A percentile compares a stretch with the other conserved stretches of the same genome.
Evolutionary conservation across 306 rosid genomes (phyloP).

Genomic region (Trichosanthes truncata): DNA sequence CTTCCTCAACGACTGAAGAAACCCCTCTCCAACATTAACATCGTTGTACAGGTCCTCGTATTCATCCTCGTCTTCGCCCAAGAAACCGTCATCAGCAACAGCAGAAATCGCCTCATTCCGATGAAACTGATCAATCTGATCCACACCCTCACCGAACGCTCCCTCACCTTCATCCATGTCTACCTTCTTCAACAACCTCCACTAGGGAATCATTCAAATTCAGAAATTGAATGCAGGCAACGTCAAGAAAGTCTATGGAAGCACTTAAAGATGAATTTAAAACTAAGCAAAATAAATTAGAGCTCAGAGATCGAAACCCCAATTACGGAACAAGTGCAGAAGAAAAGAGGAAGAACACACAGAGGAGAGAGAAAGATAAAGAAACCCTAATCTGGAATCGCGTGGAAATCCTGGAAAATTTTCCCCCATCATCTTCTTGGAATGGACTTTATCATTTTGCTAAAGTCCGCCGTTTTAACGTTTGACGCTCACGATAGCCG

Average conservation of each 20-base stretch:
- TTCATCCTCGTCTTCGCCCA: conserved; percentile 86
- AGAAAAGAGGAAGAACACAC: background rate
- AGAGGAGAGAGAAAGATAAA: background rate
- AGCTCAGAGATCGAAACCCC: conserved; percentile 6
- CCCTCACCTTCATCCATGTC: conserved; percentile 67
- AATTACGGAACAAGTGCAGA: background rate
- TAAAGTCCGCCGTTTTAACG: background rate
- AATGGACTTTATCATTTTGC: background rate
- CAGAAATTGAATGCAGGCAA: background rate
- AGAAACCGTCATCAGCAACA: conserved; percentile 78
- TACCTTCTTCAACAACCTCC: background rate
- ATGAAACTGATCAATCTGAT: conserved; percentile 84
- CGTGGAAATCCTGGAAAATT: background rate
- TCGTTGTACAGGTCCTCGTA: conserved; percentile 96
- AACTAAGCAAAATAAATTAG: background rate
- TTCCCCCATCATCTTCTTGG: background rate
- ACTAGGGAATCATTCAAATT: background rate
- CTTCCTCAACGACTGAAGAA: conserved; percentile 69
- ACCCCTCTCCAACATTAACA: conserved; percentile 90
- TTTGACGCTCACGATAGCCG: background rate
- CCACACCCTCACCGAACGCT: conserved; percentile 52
- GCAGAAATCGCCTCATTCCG: conserved; percentile 96
- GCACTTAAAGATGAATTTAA: background rate
- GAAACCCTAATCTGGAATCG: conserved; percentile 15
- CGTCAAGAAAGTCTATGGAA: background rate